Evolutionary conservation across 768 basidiomycete genomes (phyloP).

Genomic region (Suillus hirtellus): DNA sequence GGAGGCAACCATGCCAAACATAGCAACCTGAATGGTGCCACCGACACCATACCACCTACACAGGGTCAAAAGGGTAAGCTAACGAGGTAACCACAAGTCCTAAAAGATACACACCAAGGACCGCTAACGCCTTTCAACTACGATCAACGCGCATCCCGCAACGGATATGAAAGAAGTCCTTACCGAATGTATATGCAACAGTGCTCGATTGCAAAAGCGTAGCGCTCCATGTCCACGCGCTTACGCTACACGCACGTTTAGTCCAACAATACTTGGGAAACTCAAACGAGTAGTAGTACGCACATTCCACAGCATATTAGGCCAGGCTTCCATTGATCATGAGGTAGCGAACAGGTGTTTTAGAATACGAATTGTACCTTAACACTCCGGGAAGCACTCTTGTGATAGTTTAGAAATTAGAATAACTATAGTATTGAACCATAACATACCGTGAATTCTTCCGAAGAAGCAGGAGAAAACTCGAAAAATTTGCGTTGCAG

Average conservation of each 20-base stretch:
- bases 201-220: conserved; percentile 56
- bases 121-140: conserved; percentile 43
- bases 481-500: conserved; percentile 48
- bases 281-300: conserved; percentile 11
- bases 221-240: conserved; percentile 60
- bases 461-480: conserved; percentile 46
- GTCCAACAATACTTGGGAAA: not conserved
- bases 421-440: not conserved
- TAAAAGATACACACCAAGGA: conserved; percentile 37
- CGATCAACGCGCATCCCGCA: not conserved
- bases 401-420: conserved; percentile 14
- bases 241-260: conserved; percentile 34
- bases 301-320: conserved; percentile 52
- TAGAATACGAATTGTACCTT: conserved; percentile 32
- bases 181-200: conserved; percentile 49
- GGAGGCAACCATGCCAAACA: conserved; percentile 54
- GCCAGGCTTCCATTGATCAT: conserved; percentile 38
- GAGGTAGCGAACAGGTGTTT: not conserved
- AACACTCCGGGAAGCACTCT: conserved; percentile 47
- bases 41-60: conserved; percentile 52
- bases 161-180: not conserved
- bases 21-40: conserved; percentile 52
- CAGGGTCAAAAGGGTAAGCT: not conserved
- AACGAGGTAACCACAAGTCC: not conserved
- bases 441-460: conserved; percentile 46